Base-by-base conservation (phyloP, 2,329 filamentous ascomycete genomes). In the Didymella pomorum region DNA sequence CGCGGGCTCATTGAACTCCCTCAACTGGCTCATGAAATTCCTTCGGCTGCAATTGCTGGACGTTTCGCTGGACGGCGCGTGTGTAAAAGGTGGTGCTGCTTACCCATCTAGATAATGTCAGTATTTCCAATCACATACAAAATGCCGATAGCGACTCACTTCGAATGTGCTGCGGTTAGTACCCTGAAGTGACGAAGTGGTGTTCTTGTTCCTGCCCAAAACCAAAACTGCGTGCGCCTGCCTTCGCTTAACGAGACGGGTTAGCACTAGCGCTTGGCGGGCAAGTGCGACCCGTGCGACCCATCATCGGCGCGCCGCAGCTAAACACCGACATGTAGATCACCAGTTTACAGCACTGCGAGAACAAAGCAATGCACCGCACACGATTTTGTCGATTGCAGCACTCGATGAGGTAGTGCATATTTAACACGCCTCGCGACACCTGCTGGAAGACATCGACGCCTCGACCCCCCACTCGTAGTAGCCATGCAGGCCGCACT, bases 401-500 rank as follows among this genome's bases (percentile, higher is more conserved):
- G 23, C 44, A 18, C 11, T 56, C 35, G 6, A 28, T 31, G 28
- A 49, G 50, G 59, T 56, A 54, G 57, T 56, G 35, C 57, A 60
- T 35, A 47, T 43, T 37, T 25, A 33, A 28, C 25, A 60, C 47
- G 43, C 37, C 21, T 35, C 43, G 53, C 56, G 58, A 57, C 46
- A 43, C 10, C 23, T 21, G 45, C 48, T n/a, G 29, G 33, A 46
- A 29, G 23, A 37, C 28, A 18, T 41, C 26, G 45, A 50, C 46
- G 21, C 25, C 23, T 18, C 31, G 42, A 25, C n/a, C 45, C 41
- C 33, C 31, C 52, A 21, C 39, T 46, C 57, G 18, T 49, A 53
- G 52, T 37, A 42, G 56, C 52, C 53, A 93, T 96, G 92, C 87
- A 93, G 71, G 79, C 83, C 51, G 80, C 95, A 50, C 90, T 96